Evolutionary conservation across 208 protist genomes (phyloP).

Genomic region (Trichomonas vaginalis): DNA sequence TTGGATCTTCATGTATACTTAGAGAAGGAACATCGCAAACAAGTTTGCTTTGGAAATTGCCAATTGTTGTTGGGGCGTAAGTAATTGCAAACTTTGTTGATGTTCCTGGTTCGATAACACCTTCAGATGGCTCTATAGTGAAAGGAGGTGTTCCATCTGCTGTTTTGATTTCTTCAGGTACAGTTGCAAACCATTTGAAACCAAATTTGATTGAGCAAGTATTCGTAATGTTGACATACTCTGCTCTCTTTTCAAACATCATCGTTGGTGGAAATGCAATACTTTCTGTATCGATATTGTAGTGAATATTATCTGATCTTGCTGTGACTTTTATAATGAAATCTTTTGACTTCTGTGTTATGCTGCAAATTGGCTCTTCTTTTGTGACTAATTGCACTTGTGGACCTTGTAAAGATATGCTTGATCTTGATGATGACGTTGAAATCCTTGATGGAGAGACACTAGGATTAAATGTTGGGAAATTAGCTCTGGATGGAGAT

Average conservation of each 20-base stretch:
- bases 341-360: not conserved
- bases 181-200: constrained; percentile 43
- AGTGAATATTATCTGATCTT: constrained; percentile 23
- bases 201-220: constrained; percentile 53
- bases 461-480: not conserved
- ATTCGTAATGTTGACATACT: constrained; percentile 60
- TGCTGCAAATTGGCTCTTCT: not conserved
- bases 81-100: constrained; percentile 49
- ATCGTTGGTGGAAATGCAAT: constrained; percentile 67
- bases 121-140: constrained; percentile 47
- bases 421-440: not conserved
- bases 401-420: not conserved
- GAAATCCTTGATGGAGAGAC: not conserved
- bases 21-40: not conserved
- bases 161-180: not conserved
- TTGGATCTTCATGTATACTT: not conserved
- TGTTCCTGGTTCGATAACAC: constrained; percentile 43
- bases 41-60: constrained; percentile 21
- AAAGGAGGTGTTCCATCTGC: constrained; percentile 38
- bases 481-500: not conserved
- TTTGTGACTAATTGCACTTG: not conserved
- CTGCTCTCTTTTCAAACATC: constrained; percentile 66
- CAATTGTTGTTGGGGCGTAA: constrained; percentile 58
- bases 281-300: constrained; percentile 22
- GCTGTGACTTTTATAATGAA: constrained; percentile 22